Evolutionary conservation across 2,329 filamentous ascomycete species (phyloP).

Genomic region (Phaeomoniella chlamydospora): DNA sequence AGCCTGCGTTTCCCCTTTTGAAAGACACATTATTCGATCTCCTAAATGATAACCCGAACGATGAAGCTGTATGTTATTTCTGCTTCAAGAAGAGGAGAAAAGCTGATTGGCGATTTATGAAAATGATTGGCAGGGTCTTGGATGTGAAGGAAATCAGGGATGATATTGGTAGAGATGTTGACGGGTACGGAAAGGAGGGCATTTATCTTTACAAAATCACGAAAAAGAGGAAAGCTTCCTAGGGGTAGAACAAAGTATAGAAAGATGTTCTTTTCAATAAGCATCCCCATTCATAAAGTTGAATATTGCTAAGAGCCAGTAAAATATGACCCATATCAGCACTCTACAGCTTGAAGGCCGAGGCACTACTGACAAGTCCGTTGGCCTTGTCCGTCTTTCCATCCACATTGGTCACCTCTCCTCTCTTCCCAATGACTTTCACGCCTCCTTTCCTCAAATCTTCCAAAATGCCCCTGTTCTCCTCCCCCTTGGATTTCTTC

Average conservation of each 20-base stretch:
- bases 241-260: too few species aligned
- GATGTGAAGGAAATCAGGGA: constrained; percentile 47
- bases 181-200: constrained; percentile 40
- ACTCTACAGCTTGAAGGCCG: constrained; percentile 19
- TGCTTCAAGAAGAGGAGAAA: constrained; percentile 89
- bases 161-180: constrained; percentile 32
- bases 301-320: too few species aligned
- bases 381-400: constrained; percentile 53
- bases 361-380: constrained; percentile 11
- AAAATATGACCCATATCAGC: too few species aligned
- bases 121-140: constrained; percentile 54
- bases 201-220: constrained; percentile 40
- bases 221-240: neutral
- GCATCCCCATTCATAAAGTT: too few species aligned
- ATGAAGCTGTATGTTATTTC: constrained; percentile 58
- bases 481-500: constrained; percentile 15
- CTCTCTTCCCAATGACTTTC: constrained; percentile 82
- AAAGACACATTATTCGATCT: constrained; percentile 64
- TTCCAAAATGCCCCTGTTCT: constrained; percentile 43
- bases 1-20: constrained; percentile 82
- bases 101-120: constrained; percentile 64
- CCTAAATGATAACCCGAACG: constrained; percentile 36
- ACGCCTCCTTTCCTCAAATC: constrained; percentile 74
- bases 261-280: too few species aligned
- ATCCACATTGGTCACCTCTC: constrained; percentile 69